phyloP scores from a whole-genome alignment of 306 rosid species.

The Cucumis hystrix region DNA sequence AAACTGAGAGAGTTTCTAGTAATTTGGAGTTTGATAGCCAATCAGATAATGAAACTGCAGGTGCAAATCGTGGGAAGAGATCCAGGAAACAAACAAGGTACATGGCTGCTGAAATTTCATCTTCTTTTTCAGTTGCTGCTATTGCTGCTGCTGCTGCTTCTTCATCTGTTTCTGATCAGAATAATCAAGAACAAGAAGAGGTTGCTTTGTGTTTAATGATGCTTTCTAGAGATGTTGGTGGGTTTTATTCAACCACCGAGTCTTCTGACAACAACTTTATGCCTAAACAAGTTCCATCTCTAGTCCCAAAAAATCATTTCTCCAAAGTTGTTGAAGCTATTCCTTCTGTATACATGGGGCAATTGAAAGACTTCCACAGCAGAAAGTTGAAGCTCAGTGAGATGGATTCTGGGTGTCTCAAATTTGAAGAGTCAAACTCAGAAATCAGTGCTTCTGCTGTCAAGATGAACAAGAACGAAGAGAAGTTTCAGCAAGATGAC shows the following conservation, averaged over 20 bases:
- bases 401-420: conserved; percentile 12
- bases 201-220: conserved; percentile 86
- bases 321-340: conserved; percentile 16
- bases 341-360: not conserved
- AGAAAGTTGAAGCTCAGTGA: conserved; percentile 19
- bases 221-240: conserved; percentile 61
- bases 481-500: conserved; percentile 17
- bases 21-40: conserved; percentile 40
- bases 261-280: conserved; percentile 49
- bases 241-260: conserved; percentile 30
- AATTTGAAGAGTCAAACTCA: conserved; percentile 12
- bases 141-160: conserved; percentile 21
- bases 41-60: conserved; percentile 51
- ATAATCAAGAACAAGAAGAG: conserved; percentile 74
- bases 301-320: conserved; percentile 13
- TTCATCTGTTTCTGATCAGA: conserved; percentile 51
- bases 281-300: conserved; percentile 32
- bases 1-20: conserved; percentile 29
- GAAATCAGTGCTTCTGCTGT: conserved; percentile 7
- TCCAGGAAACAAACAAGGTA: conserved; percentile 57
- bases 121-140: conserved; percentile 29
- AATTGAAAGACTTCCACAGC: conserved; percentile 17
- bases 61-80: conserved; percentile 42
- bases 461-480: conserved; percentile 7
- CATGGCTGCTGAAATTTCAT: conserved; percentile 18